phyloP scores from a whole-genome alignment of 2,329 filamentous ascomycete species.

The Penicillium sclerotigenum region DNA sequence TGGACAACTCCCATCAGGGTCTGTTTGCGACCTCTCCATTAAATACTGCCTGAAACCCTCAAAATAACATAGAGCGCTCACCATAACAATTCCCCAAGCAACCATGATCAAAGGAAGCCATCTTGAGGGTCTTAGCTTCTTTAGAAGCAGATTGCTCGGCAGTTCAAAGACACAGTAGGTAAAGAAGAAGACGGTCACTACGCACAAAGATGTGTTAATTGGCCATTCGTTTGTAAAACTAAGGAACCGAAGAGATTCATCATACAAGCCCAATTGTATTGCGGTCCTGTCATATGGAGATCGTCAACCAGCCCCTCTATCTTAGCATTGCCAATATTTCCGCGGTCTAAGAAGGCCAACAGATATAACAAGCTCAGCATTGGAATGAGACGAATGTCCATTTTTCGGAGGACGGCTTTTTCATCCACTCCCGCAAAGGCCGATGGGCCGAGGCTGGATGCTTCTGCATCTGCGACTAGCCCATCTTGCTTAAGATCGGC shows the following conservation, averaged over 20 bases:
- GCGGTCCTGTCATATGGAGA: conserved; percentile 27
- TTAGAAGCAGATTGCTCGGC: conserved; percentile 22
- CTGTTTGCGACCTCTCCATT: conserved; percentile 1
- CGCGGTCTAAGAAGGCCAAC: conserved; percentile 33
- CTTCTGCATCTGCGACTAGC: conserved; percentile 7
- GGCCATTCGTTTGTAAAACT: neutral
- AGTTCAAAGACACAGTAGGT: conserved; percentile 24
- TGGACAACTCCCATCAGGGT: conserved; percentile 50
- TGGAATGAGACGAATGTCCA: conserved; percentile 29
- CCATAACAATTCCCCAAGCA: conserved; percentile 48
- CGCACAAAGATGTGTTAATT: neutral
- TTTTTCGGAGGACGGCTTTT: conserved; percentile 25
- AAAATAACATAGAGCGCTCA: conserved; percentile 18
- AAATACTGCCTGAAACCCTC: neutral
- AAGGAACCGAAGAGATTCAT: neutral
- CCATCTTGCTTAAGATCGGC: conserved; percentile 7
- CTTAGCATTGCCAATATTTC: conserved; percentile 38
- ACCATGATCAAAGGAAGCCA: conserved; percentile 36
- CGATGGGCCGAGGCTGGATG: neutral
- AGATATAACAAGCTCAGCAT: conserved; percentile 31
- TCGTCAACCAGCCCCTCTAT: conserved; percentile 32
- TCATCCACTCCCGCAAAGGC: conserved; percentile 17
- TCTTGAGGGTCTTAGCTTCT: conserved; percentile 25
- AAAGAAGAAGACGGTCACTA: conserved; percentile 33
- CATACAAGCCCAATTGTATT: conserved; percentile 34